Percentiles rank a stretch among this genome's conserved stretches.
These are phyloP conservation scores for Salvia sclarea DNA, from an alignment of 305 asterid species.

Conservation along the genomic window DNA sequence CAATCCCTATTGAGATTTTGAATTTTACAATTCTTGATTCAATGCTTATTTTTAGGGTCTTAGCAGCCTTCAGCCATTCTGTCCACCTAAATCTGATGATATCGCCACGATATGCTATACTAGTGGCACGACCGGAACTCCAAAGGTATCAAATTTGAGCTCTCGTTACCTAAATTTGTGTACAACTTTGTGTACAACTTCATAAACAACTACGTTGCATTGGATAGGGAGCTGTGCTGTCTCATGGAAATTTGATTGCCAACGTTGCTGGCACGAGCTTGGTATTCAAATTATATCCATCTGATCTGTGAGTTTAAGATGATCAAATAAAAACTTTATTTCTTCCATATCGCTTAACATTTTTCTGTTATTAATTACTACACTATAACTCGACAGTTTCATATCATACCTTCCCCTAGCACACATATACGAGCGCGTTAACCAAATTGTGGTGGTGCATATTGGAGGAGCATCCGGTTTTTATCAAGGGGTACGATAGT, in stretches of 20 bases:
- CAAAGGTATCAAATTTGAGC: slow-evolving; percentile 43
- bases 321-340: background rate
- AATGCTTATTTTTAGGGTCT: slow-evolving; percentile 46
- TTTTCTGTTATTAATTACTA: background rate
- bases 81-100: slow-evolving; percentile 49
- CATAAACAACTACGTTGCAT: background rate
- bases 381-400: slow-evolving; percentile 41
- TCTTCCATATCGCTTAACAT: background rate
- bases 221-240: slow-evolving; percentile 58
- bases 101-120: slow-evolving; percentile 73
- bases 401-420: slow-evolving; percentile 75
- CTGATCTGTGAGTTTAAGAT: slow-evolving; percentile 55
- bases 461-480: slow-evolving; percentile 64
- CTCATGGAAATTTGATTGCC: slow-evolving; percentile 65
- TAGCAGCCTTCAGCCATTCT: slow-evolving; percentile 45
- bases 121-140: slow-evolving; percentile 78
- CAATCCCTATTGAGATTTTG: background rate
- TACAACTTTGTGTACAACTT: background rate
- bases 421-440: slow-evolving; percentile 66
- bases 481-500: slow-evolving; percentile 66
- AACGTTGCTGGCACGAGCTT: slow-evolving; percentile 50
- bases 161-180: background rate
- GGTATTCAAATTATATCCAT: slow-evolving; percentile 46
- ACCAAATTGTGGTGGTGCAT: slow-evolving; percentile 50
- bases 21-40: background rate